phyloP scores from a whole-genome alignment of 768 basidiomycete genomes.

The Sarcodon sp. region DNA sequence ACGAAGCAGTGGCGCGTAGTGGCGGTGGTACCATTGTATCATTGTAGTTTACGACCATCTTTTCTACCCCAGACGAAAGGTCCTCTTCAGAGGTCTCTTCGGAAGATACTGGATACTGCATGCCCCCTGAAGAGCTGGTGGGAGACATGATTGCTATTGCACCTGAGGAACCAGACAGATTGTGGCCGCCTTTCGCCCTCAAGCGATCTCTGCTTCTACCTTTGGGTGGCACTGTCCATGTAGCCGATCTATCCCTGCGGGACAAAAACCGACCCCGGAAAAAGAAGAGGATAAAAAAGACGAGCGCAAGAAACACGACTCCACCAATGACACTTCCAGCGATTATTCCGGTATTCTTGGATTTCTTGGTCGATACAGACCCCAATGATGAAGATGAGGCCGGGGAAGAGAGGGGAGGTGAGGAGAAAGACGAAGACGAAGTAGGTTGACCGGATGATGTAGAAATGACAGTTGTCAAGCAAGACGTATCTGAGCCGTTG shows the following conservation, averaged over 20 bases:
- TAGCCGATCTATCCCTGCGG: no score
- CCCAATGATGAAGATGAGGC: conserved; percentile 6
- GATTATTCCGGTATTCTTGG: conserved; percentile 28
- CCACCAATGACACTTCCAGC: conserved; percentile 41
- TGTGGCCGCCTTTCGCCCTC: neutral
- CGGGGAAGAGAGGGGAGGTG: conserved; percentile 13
- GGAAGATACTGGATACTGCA: no score
- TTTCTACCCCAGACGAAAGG: neutral
- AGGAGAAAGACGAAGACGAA: conserved; percentile 7
- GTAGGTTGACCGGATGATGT: conserved; percentile 6
- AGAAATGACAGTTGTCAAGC: conserved; percentile 13
- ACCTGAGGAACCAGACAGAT: conserved; percentile 1
- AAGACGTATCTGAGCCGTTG: conserved; percentile 23
- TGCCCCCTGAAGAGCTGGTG: no score
- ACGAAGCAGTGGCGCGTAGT: neutral
- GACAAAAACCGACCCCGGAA: conserved; percentile 12
- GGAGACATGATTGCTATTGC: neutral
- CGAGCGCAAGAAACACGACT: conserved; percentile 21
- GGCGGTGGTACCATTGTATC: neutral
- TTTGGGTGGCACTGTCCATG: neutral
- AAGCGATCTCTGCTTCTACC: neutral
- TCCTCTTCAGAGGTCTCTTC: neutral
- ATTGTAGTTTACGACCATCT: neutral
- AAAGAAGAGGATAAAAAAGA: conserved; percentile 21
- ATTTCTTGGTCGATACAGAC: neutral